phyloP scores from a whole-genome alignment of 2,329 filamentous ascomycete species.

The Aspergillus melleus region DNA sequence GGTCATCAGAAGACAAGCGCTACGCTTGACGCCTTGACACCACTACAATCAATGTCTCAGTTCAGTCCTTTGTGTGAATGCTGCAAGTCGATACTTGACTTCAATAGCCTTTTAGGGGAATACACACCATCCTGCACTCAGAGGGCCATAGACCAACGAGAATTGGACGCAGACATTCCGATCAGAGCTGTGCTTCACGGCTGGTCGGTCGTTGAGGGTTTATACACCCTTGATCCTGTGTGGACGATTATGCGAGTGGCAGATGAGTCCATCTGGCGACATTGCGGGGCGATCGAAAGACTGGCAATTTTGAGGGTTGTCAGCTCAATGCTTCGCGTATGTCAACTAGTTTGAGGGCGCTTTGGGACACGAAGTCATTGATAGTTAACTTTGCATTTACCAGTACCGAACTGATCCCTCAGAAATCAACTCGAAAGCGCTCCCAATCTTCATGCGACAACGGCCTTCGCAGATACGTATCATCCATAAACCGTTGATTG shows the following conservation, averaged over 20 bases:
- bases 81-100: conserved; percentile 9
- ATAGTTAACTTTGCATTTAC: too few species aligned
- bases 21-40: neutral
- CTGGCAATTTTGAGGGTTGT: conserved; percentile 5
- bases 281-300: conserved; percentile 7
- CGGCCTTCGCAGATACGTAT: conserved; percentile 11
- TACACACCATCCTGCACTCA: neutral
- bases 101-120: conserved; percentile 11
- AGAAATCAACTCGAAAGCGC: conserved; percentile 1
- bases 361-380: too few species aligned
- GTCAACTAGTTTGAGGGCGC: neutral
- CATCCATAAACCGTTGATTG: conserved; percentile 14
- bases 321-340: conserved; percentile 10
- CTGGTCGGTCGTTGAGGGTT: conserved; percentile 5
- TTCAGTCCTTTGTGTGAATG: neutral
- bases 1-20: neutral
- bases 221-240: conserved; percentile 7
- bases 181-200: conserved; percentile 12
- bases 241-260: conserved; percentile 11
- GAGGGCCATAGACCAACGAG: conserved; percentile 4
- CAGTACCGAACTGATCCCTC: conserved; percentile 11
- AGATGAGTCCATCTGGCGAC: conserved; percentile 11
- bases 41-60: neutral
- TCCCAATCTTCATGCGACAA: conserved; percentile 12
- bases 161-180: conserved; percentile 10